A percentile compares a stretch with the other conserved stretches of the same genome.
phyloP scores from a whole-genome alignment of 140 eudicot genomes.

The Oenanthe javanica region DNA sequence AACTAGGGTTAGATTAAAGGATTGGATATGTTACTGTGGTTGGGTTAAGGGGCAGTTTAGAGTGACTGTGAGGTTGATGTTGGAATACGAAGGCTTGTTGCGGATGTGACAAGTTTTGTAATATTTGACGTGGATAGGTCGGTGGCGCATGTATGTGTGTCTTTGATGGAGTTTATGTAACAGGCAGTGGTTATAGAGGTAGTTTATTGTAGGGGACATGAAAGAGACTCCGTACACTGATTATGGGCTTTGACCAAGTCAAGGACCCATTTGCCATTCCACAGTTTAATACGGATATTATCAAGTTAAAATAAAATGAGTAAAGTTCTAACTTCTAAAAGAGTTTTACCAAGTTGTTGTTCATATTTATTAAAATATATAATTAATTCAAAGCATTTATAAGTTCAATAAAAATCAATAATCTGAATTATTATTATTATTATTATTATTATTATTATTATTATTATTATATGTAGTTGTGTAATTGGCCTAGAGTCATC shows the following conservation, averaged over 20 bases:
- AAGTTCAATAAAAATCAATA: too few species aligned
- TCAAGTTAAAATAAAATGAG: not conserved
- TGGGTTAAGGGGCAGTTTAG: not conserved
- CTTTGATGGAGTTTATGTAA: not conserved
- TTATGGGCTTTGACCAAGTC: not conserved
- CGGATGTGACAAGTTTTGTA: not conserved
- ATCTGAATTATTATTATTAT: too few species aligned
- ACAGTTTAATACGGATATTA: not conserved
- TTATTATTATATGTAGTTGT: too few species aligned
- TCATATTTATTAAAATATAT: too few species aligned
- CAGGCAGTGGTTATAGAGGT: not conserved
- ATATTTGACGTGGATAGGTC: not conserved
- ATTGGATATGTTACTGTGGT: conserved; percentile 1
- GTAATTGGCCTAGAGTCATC: too few species aligned
- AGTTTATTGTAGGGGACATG: not conserved
- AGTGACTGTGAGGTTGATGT: not conserved
- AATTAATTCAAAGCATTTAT: too few species aligned
- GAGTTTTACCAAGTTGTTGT: too few species aligned
- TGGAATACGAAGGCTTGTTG: not conserved
- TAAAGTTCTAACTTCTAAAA: not conserved
- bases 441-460: too few species aligned
- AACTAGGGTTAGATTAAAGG: conserved; percentile 2
- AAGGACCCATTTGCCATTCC: not conserved
- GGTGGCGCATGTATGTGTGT: not conserved
- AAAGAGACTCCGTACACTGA: not conserved